These are phyloP conservation scores for Epipyxis sp. DNA, from an alignment of 108 stramenopile species.

Conservation along the genomic window DNA sequence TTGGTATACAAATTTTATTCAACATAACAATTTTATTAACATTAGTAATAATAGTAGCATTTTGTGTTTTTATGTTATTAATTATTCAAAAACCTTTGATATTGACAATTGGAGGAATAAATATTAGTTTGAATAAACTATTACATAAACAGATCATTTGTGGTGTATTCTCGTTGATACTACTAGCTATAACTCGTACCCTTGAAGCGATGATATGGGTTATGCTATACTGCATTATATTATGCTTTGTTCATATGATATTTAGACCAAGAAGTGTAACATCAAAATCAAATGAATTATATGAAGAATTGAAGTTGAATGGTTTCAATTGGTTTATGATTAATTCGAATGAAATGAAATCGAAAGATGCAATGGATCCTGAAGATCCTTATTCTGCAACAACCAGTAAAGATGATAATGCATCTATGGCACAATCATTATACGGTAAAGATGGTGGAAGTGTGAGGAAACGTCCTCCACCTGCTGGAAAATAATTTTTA, in stretches of 20 bases:
- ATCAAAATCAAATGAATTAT: slow-evolving; percentile 1
- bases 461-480: no score
- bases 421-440: no score
- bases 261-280: slow-evolving; percentile 22
- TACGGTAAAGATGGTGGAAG: no score
- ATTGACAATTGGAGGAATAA: slow-evolving; percentile 4
- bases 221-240: background rate
- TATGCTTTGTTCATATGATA: slow-evolving; percentile 7
- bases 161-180: background rate
- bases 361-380: no score
- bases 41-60: background rate
- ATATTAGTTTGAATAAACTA: background rate
- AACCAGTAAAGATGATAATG: no score
- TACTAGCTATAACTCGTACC: background rate
- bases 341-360: no score
- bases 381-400: no score
- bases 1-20: slow-evolving; percentile 8
- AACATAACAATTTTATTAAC: background rate
- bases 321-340: background rate
- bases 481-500: no score
- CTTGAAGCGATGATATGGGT: slow-evolving; percentile 9
- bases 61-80: background rate
- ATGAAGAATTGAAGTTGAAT: slow-evolving; percentile 26
- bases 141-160: background rate
- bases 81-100: background rate